These are phyloP conservation scores for Fennellomyces sp. DNA, from an alignment of 371 early-diverging fungal species.

Conservation along the genomic window DNA sequence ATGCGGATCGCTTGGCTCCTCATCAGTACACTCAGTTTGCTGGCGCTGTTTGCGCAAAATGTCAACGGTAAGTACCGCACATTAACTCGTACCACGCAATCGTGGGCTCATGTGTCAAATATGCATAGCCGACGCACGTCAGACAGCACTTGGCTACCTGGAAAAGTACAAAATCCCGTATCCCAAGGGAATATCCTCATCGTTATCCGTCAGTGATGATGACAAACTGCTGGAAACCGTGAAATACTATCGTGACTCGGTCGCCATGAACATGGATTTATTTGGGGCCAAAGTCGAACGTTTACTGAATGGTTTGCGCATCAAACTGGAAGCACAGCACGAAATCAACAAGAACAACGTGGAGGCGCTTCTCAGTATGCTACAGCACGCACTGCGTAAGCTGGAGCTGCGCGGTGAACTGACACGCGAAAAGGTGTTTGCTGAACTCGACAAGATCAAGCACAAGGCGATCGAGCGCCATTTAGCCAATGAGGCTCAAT, in stretches of 20 bases:
- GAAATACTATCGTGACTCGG: conserved; percentile 37
- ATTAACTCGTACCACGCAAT: too few species aligned
- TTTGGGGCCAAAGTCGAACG: conserved; percentile 34
- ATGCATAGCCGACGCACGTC: conserved; percentile 17
- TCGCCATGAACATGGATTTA: conserved; percentile 24
- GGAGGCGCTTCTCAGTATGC: conserved; percentile 21
- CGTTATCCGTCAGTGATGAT: conserved; percentile 12
- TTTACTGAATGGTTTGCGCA: conserved; percentile 29
- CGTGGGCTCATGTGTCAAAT: too few species aligned
- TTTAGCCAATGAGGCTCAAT: conserved; percentile 34
- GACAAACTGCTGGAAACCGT: conserved; percentile 25
- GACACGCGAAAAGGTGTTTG: conserved; percentile 29
- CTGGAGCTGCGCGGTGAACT: conserved; percentile 40
- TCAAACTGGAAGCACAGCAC: conserved; percentile 33
- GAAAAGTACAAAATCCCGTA: conserved; percentile 34
- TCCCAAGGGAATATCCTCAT: conserved; percentile 5
- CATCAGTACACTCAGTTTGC: not conserved
- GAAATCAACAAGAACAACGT: conserved; percentile 21
- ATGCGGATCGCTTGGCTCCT: not conserved
- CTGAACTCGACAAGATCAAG: conserved; percentile 32
- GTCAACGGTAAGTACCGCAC: not conserved
- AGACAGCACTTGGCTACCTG: conserved; percentile 31
- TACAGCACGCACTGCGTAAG: conserved; percentile 35
- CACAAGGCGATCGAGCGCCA: conserved; percentile 29
- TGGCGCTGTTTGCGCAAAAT: not conserved